Percentiles rank a stretch among this genome's conserved stretches.
These are phyloP conservation scores for Zangia roseola DNA, from an alignment of 768 basidiomycete species.

Conservation along the genomic window DNA sequence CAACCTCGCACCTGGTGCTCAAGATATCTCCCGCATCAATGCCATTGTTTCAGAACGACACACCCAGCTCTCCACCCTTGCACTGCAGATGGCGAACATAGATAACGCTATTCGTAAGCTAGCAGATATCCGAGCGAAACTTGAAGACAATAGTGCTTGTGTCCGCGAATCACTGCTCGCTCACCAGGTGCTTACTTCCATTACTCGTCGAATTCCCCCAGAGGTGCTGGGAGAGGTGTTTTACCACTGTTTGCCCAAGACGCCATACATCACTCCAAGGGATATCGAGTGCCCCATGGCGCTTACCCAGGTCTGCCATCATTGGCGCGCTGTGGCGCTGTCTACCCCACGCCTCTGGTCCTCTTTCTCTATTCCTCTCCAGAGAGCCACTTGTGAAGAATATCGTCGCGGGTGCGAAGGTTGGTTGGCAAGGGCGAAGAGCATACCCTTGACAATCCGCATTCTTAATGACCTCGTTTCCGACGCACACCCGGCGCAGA, in stretches of 20 bases:
- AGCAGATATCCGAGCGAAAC: slow-evolving; percentile 9
- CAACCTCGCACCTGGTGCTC: slow-evolving; percentile 11
- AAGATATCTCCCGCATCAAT: slow-evolving; percentile 18
- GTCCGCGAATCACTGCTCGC: slow-evolving; percentile 22
- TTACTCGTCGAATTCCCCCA: slow-evolving; percentile 23
- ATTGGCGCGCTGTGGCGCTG: slow-evolving; percentile 31
- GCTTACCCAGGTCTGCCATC: slow-evolving; percentile 27
- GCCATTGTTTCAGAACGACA: slow-evolving; percentile 19
- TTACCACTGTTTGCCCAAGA: slow-evolving; percentile 24
- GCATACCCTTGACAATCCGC: slow-evolving; percentile 24
- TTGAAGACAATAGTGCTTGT: slow-evolving; percentile 17
- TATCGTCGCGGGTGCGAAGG: slow-evolving; percentile 21
- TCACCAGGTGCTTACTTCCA: slow-evolving; percentile 24
- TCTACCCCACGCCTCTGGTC: slow-evolving; percentile 34
- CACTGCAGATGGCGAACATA: slow-evolving; percentile 18
- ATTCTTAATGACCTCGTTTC: slow-evolving; percentile 24
- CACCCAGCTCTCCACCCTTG: slow-evolving; percentile 20
- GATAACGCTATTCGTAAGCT: slow-evolving; percentile 21
- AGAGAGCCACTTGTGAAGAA: slow-evolving; percentile 1
- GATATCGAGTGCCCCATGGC: slow-evolving; percentile 23
- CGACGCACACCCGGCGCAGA: neutral
- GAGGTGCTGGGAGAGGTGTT: slow-evolving; percentile 33
- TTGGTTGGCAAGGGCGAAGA: slow-evolving; percentile 31
- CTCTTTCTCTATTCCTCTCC: slow-evolving; percentile 25
- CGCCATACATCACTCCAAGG: slow-evolving; percentile 25